phyloP scores from a whole-genome alignment of 305 asterid genomes.

The Ajuga reptans region DNA sequence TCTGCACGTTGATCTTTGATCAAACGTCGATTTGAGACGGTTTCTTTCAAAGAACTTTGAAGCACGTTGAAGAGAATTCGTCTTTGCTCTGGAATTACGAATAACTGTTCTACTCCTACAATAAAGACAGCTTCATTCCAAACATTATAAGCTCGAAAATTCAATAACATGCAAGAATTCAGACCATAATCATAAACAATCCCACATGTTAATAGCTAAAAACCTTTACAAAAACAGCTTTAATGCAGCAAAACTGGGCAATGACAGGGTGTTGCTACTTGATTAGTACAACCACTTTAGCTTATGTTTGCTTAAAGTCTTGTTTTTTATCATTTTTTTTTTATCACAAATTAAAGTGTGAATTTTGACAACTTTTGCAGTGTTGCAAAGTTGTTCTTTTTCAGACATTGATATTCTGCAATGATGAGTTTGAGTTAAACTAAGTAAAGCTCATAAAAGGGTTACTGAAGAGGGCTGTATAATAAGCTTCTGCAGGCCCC shows the following conservation, averaged over 20 bases:
- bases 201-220: constrained; percentile 33
- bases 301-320: constrained; percentile 32
- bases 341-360: constrained; percentile 16
- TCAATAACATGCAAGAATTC: not conserved
- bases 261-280: constrained; percentile 30
- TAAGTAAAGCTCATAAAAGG: constrained; percentile 11
- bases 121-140: constrained; percentile 14
- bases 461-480: constrained; percentile 6
- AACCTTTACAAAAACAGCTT: constrained; percentile 30
- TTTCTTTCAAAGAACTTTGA: too few species aligned
- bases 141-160: not conserved
- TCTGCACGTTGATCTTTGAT: too few species aligned
- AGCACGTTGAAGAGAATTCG: too few species aligned
- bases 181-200: constrained; percentile 25
- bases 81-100: too few species aligned
- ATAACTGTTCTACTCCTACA: constrained; percentile 28
- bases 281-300: constrained; percentile 26
- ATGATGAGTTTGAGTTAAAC: constrained; percentile 23
- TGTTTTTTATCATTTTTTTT: constrained; percentile 22
- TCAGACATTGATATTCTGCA: constrained; percentile 17
- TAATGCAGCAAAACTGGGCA: constrained; percentile 24
- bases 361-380: not conserved
- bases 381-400: not conserved
- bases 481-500: constrained; percentile 18
- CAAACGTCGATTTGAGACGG: too few species aligned